Evolutionary conservation across 352 stramenopile species (phyloP), one percentile per base, ranked within the genome.

Genomic region (Globisporangium orthogonon): DNA sequence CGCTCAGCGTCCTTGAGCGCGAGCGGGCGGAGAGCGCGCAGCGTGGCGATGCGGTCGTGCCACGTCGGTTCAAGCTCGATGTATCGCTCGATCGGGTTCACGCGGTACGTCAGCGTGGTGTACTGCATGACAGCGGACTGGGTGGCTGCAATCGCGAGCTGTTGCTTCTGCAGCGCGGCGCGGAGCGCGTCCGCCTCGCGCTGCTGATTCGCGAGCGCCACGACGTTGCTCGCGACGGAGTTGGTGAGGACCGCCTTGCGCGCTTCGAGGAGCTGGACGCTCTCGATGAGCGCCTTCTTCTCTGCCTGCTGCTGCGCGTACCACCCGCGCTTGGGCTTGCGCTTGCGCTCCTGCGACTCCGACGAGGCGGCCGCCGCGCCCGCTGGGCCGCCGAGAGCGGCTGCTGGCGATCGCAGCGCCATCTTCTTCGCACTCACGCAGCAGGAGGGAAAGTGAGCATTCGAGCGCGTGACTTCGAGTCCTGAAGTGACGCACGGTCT

Each of bases 1-100:
- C 63, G 61, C 51, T 56, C 51, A 2, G 6, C 52, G n/a, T 58
- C 52, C 1, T 18, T 7, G 4, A 58, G 29, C 10, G 31, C 29
- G 4, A 14, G 28, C 11, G 23, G 52, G 14, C 47, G 35, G 29
- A 58, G 46, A 28, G 3, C 18, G 11, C 3, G 4, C 10, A 51
- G 13, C 29, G 46, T 37, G 11, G 46, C 46, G 11, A 51, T 13
- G 29, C 46, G 46, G 9, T 51, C 46, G 40, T 33, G 33, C 52
- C 44, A 49, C 5, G 10, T 10, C n/a, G n/a, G 11, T 11, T 9
- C 11, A n/a, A 49, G n/a, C n/a, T 29, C 44, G 28, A 49, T 49
- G 44, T 17, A 17, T 2, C 44, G 44, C 44, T 31, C 44, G 44
- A 30, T 30, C 7, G 44, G 44, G n/a, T 30, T 15, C 2, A 49